These are phyloP conservation scores for Solidago caesia DNA, from an alignment of 129 eudicot genomes.

Conservation along the genomic window DNA sequence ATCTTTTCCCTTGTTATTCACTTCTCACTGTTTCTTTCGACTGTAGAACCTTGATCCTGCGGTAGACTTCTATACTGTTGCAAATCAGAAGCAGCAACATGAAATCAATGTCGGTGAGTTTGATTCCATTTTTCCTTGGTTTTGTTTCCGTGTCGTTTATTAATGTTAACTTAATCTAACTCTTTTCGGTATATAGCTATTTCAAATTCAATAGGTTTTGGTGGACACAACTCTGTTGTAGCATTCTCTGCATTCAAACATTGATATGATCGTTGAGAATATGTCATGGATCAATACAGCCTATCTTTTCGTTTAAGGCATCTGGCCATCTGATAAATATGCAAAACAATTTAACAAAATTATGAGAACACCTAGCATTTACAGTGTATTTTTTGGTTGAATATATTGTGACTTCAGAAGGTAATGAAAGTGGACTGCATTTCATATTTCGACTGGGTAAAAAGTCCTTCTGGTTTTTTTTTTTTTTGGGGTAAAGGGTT, in stretches of 20 bases:
- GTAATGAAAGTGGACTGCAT: too few species aligned
- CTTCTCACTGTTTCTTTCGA: not conserved
- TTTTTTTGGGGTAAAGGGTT: too few species aligned
- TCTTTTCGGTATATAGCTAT: slow-evolving; percentile 48
- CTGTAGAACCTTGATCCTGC: slow-evolving; percentile 1
- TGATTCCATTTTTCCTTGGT: not conserved
- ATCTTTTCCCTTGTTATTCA: not conserved
- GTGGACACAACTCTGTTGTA: slow-evolving; percentile 79
- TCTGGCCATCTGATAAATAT: not conserved
- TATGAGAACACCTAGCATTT: too few species aligned
- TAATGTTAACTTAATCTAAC: not conserved
- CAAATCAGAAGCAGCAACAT: slow-evolving; percentile 23
- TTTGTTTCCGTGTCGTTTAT: not conserved
- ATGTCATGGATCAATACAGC: not conserved
- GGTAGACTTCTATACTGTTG: not conserved
- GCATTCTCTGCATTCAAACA: slow-evolving; percentile 82
- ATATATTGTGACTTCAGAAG: too few species aligned
- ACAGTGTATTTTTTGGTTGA: too few species aligned
- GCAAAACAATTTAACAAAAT: not conserved
- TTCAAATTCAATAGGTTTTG: slow-evolving; percentile 83
- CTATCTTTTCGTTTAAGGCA: not conserved
- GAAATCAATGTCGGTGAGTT: slow-evolving; percentile 33
- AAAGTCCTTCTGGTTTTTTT: too few species aligned
- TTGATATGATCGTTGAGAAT: slow-evolving; percentile 19
- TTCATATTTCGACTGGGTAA: too few species aligned